Evolutionary conservation across 2,329 filamentous ascomycete species (phyloP), one percentile per base, ranked within the genome.

Genomic region (Alternaria ethzedia): DNA sequence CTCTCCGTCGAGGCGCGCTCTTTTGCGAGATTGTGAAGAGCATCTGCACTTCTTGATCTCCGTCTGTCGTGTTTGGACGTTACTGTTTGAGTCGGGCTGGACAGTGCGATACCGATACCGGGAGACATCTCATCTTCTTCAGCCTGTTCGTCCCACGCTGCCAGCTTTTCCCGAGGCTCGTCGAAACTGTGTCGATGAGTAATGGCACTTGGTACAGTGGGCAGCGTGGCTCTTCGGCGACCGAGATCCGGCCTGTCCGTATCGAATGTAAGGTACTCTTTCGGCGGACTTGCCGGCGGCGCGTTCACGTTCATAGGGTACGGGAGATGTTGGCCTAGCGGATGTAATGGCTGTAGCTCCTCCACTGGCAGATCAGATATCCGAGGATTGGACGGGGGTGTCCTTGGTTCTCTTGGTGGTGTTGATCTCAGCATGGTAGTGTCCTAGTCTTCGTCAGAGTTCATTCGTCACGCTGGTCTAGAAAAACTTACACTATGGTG

Each of bases 301-400:
- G 78, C 78, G 58, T 81, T 81, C 46, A 81, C 77, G 49, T 81
- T 81, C 79, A 81, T 81, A 2, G 79, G 79, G 54, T 79, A 81
- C 1, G 79, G 79, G 9, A 81, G 71, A 46, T 79, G 77, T 47
- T 74, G 72, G 26, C 74, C 75, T 11, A 79, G 64, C 9, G 78
- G 78, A 61, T 79, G 77, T 59, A 79, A 69, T 32, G 77, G 76
- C 54, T 73, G 51, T 46, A 75, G 59, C 59, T 78, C 76, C 57
- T 73, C 65, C 23, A 79, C 71, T 7, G 74, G 70, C n/a, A 80
- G 54, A 51, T 78, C 73, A 5, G 78, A 80, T 59, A 80, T 78
- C n/a, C 77, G 73, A 30, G 72, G 67, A 13, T 69, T 66, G 26
- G 57, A 67, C 8, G 60, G 62, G 26, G 45, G 36, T 30, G 67